Base-by-base conservation (phyloP, 495 filamentous ascomycete species). In the Aspergillus cavernicola region DNA sequence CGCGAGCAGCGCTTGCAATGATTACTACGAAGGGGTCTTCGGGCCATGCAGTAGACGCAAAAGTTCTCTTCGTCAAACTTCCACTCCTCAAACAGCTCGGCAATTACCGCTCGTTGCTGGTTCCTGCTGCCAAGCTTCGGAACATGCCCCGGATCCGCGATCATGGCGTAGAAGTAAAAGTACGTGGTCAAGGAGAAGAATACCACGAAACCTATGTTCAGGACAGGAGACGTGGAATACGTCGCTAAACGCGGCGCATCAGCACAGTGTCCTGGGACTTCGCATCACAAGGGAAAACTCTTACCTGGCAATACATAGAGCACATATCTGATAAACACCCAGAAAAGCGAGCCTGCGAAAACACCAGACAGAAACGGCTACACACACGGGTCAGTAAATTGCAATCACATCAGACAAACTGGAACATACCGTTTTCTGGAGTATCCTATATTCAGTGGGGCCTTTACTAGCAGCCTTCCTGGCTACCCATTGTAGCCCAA, bases 21-120 rank as follows among this genome's bases (percentile, higher is more conserved):
- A 77, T 96, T 97, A 75, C 90, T 95, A 42, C 93, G 80, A 46
- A 97, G 70, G 6, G 93, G 95, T 65, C 84, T 90, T 47, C 93
- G 79, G 46, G 93, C 84, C 91, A 97, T 96, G 71, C 93, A 98
- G 28, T 79, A 78, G 24, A 93, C 85, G 65, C 93, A 98, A 63
- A 97, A 98, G 62, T 97, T 90, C 35, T 85, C 78, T 56, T 95
- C 90, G 70, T 98, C 91, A 66, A 92, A 97, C 64, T 89, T 92
- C 84, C 88, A 91, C 56, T 83, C 62, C 48, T 79, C 76, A 52
- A 97, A 74, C 4, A 98, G 80, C 50, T 95, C 87, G 39, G 92
- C 85, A 56, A 97, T 91, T 50, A 87, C 82, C 20, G 83, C 85
- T 68, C 90, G 90, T 66, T 97, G 92, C 62, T 95, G 85, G 22